phyloP scores from a whole-genome alignment of 2,329 filamentous ascomycete species.

The Xylariaceae sp. region DNA sequence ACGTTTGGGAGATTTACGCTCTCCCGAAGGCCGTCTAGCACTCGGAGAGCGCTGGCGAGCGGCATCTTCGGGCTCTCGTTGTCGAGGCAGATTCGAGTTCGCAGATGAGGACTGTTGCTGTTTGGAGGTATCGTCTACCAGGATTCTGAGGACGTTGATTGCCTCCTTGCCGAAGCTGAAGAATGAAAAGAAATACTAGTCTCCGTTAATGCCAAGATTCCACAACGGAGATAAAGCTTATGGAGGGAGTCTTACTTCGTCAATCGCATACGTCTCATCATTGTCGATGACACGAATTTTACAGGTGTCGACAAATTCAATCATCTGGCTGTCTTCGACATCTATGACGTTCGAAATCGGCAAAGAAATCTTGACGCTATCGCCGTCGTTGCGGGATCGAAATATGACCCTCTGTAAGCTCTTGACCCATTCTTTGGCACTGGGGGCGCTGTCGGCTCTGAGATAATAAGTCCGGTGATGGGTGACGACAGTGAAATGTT shows the following conservation, averaged over 20 bases:
- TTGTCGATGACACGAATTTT: slow-evolving; percentile 93
- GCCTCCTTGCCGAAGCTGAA: slow-evolving; percentile 85
- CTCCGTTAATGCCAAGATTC: slow-evolving; percentile 29
- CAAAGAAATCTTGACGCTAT: slow-evolving; percentile 93
- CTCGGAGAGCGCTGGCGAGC: slow-evolving; percentile 23
- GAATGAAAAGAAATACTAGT: slow-evolving; percentile 92
- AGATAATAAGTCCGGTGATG: slow-evolving; percentile 84
- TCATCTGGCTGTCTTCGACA: slow-evolving; percentile 86
- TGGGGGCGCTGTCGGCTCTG: slow-evolving; percentile 81
- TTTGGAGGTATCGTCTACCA: slow-evolving; percentile 67
- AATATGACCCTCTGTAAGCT: slow-evolving; percentile 93
- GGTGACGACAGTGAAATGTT: slow-evolving; percentile 80
- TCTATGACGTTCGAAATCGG: slow-evolving; percentile 89
- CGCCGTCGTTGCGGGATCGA: slow-evolving; percentile 91
- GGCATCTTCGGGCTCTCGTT: slow-evolving; percentile 3
- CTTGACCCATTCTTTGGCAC: slow-evolving; percentile 96
- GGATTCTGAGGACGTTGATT: slow-evolving; percentile 72
- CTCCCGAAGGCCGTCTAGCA: slow-evolving; percentile 7
- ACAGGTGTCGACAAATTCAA: slow-evolving; percentile 90
- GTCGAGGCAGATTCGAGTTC: slow-evolving; percentile 16
- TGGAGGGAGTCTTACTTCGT: slow-evolving; percentile 67
- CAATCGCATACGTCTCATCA: slow-evolving; percentile 91
- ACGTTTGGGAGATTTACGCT: slow-evolving; percentile 45
- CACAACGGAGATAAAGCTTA: neutral
- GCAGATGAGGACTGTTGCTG: slow-evolving; percentile 36